phyloP scores from a whole-genome alignment of 129 eudicot species.

The Helichrysum umbraculigerum region DNA sequence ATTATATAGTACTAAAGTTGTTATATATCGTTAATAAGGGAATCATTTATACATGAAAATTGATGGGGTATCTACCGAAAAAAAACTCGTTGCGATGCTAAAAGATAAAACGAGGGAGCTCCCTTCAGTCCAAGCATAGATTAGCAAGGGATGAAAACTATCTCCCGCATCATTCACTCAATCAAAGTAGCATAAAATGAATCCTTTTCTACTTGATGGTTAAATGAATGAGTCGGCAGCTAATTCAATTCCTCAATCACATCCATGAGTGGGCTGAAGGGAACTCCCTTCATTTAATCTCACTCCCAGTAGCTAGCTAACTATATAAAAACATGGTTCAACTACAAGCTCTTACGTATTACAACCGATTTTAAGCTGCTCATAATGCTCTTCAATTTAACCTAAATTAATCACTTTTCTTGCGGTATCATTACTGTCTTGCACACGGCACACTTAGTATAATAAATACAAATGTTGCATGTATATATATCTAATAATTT shows the following conservation, averaged over 20 bases:
- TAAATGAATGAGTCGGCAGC: conserved; percentile 98
- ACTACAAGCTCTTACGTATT: not conserved
- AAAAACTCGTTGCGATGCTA: no score
- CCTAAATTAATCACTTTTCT: not conserved
- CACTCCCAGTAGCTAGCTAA: not conserved
- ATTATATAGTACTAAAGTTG: no score
- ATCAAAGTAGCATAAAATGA: conserved; percentile 66
- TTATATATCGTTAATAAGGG: no score
- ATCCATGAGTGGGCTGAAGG: conserved; percentile 98
- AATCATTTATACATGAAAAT: no score
- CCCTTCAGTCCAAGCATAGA: conserved; percentile 99
- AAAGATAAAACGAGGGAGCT: conserved; percentile 74
- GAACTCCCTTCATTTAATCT: conserved; percentile 59
- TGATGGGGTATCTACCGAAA: no score
- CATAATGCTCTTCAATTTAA: not conserved
- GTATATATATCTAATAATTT: not conserved
- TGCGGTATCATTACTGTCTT: no score
- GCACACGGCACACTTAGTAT: not conserved
- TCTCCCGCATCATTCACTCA: conserved; percentile 99
- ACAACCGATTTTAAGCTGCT: not conserved
- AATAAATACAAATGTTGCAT: not conserved
- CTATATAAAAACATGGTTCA: not conserved
- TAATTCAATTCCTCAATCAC: conserved; percentile 72
- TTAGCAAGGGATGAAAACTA: conserved; percentile 71
- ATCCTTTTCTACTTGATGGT: conserved; percentile 58